These are phyloP conservation scores for Piper longum DNA, from an alignment of 164 flowering plant species.

Conservation along the genomic window DNA sequence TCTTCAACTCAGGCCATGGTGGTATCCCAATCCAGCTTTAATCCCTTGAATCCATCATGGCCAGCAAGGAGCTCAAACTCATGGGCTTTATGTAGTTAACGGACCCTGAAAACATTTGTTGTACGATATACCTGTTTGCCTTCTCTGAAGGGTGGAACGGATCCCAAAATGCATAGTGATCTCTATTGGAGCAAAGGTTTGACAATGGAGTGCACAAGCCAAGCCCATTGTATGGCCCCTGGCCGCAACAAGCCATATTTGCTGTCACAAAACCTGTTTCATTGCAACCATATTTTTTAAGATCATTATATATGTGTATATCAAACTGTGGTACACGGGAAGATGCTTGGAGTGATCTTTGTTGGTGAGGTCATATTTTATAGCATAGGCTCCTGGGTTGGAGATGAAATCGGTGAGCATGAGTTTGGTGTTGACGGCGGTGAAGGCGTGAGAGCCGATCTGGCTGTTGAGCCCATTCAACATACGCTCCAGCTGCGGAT, in stretches of 20 bases:
- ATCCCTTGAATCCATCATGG: conserved; percentile 35
- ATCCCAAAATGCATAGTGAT: conserved; percentile 57
- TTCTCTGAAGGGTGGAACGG: conserved; percentile 58
- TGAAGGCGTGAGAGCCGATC: conserved; percentile 33
- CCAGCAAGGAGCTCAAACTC: conserved; percentile 65
- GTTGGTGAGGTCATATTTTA: not conserved
- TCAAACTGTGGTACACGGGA: not conserved
- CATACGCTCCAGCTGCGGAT: conserved; percentile 43
- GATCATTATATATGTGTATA: not conserved
- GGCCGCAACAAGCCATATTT: conserved; percentile 72
- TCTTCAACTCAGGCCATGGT: not conserved
- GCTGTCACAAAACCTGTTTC: conserved; percentile 54
- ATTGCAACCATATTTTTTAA: not conserved
- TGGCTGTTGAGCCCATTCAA: conserved; percentile 32
- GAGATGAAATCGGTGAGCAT: conserved; percentile 40
- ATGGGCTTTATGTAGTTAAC: conserved; percentile 53
- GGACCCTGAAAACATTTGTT: conserved; percentile 30
- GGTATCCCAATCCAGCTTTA: conserved; percentile 3
- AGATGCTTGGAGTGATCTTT: not conserved
- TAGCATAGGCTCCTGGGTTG: conserved; percentile 48
- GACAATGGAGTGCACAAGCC: conserved; percentile 48
- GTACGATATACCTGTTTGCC: conserved; percentile 52
- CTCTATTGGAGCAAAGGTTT: conserved; percentile 51
- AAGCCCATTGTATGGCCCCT: conserved; percentile 69
- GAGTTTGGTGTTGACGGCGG: conserved; percentile 28